Evolutionary conservation across 768 basidiomycete species (phyloP).

Genomic region (Russula griseocarnosa): DNA sequence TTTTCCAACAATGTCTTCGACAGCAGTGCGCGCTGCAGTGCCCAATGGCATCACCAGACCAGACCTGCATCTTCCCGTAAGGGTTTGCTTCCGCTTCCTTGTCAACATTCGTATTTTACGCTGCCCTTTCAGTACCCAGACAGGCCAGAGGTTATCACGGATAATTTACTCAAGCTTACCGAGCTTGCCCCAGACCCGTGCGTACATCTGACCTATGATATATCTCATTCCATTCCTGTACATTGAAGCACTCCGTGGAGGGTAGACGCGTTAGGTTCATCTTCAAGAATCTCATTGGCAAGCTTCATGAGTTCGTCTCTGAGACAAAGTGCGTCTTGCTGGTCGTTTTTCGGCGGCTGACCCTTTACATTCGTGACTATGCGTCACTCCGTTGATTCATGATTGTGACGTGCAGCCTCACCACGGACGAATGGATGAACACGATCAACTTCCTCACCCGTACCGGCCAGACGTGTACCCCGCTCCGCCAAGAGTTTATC

Average conservation of each 20-base stretch:
- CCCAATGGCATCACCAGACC: slow-evolving; percentile 43
- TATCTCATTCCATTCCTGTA: slow-evolving; percentile 10
- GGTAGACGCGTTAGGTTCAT: slow-evolving; percentile 46
- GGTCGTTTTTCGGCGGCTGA: not conserved
- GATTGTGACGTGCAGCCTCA: slow-evolving; percentile 41
- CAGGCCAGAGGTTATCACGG: slow-evolving; percentile 47
- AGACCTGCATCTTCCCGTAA: slow-evolving; percentile 41
- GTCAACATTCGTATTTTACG: not conserved
- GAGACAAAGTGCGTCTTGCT: slow-evolving; percentile 53
- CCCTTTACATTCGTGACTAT: too few species aligned
- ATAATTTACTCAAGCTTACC: slow-evolving; percentile 42
- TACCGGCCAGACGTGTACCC: slow-evolving; percentile 68
- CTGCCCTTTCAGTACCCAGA: slow-evolving; percentile 42
- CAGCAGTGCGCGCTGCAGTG: slow-evolving; percentile 5
- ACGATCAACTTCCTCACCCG: slow-evolving; percentile 75
- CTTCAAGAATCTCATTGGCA: slow-evolving; percentile 51
- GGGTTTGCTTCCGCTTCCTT: slow-evolving; percentile 7
- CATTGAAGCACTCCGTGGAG: slow-evolving; percentile 15
- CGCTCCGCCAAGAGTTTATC: slow-evolving; percentile 67
- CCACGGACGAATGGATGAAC: slow-evolving; percentile 83
- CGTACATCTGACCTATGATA: slow-evolving; percentile 23
- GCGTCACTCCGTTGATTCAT: not conserved
- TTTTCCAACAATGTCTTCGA: slow-evolving; percentile 7
- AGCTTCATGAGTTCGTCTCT: slow-evolving; percentile 69
- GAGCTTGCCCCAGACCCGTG: slow-evolving; percentile 42